Base-by-base conservation (phyloP, 441 rosid species). In the Populus hybrid region DNA sequence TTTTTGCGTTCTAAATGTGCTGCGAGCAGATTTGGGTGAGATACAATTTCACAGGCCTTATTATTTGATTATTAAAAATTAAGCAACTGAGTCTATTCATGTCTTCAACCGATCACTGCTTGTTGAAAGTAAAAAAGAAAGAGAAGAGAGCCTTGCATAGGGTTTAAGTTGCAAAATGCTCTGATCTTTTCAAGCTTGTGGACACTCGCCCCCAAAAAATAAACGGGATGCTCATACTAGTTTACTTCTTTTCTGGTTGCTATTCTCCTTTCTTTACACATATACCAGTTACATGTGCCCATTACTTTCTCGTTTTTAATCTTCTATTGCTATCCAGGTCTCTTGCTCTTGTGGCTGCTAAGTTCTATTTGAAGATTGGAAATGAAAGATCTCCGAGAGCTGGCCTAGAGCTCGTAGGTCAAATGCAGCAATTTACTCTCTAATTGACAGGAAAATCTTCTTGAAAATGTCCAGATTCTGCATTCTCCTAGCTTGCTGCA, bases 321-420 rank as follows among this genome's bases (percentile, higher is more conserved):
- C 7, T 68, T 40, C 8, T 23, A 14, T 23, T 65, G 74, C 64
- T 1, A 68, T 69, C 64, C 21, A 89, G 92, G 84, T 40, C 18
- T 82, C 69, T 38, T 84, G 78, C 66, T 88, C 67, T 56, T 76
- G 64, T 85, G 90, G 89, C 20, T 74, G 56, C 45, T 64, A 76
- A 79, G 84, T 5, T 75, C 73, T 40, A 10, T 80, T 50, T 86
- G 83, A 84, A 71, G 69, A 38, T 31, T 67, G 76, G 56, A 21
- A 72, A 66, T 68, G 74, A 65, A 74, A 40, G 78, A 16, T 28
- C 33, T 68, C 26, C 64, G 31, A 9, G 26, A 50, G 38, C n/a
- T 29, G 67, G 53, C 69, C 69, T 23, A 5, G 63, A 69, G 29
- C 29, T 65, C 35, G 53, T 35, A 16, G 77, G 21, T 33, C 9